Conservation (phyloP, 139 green algal genomes). For the Volvox africanus region DNA sequence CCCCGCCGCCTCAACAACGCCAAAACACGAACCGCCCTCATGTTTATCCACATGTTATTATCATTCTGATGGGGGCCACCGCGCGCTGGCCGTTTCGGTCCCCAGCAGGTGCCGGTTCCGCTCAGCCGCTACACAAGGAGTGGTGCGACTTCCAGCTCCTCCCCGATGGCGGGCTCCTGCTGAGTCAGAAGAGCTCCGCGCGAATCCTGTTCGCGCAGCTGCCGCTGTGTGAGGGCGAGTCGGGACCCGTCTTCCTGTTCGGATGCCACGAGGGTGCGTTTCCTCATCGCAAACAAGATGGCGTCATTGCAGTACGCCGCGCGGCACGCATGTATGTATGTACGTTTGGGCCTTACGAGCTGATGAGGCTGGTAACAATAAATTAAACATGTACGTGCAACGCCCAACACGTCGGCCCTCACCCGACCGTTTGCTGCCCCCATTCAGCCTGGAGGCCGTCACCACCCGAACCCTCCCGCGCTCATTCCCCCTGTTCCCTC, state of each 20-base stretch:
- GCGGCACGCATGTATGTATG: no score
- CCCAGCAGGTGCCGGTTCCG: not conserved
- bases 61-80: not conserved
- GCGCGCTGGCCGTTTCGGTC: not conserved
- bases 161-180: slow-evolving; percentile 39
- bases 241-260: slow-evolving; percentile 41
- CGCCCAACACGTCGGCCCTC: no score
- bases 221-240: slow-evolving; percentile 41
- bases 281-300: not conserved
- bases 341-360: no score
- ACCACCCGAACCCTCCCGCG: no score
- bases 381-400: no score
- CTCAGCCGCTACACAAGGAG: slow-evolving; percentile 29
- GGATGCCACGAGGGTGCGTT: slow-evolving; percentile 41
- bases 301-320: no score
- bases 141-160: slow-evolving; percentile 40
- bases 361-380: no score
- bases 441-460: not conserved
- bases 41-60: not conserved
- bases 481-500: not conserved
- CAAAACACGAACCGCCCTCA: no score
- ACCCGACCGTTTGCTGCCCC: no score
- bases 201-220: slow-evolving; percentile 51
- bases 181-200: slow-evolving; percentile 10
- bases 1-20: no score